Evolutionary conservation across 345 rosid genomes (phyloP), one percentile per base, ranked within the genome.

Genomic region (Excoecaria cochinchinensis): DNA sequence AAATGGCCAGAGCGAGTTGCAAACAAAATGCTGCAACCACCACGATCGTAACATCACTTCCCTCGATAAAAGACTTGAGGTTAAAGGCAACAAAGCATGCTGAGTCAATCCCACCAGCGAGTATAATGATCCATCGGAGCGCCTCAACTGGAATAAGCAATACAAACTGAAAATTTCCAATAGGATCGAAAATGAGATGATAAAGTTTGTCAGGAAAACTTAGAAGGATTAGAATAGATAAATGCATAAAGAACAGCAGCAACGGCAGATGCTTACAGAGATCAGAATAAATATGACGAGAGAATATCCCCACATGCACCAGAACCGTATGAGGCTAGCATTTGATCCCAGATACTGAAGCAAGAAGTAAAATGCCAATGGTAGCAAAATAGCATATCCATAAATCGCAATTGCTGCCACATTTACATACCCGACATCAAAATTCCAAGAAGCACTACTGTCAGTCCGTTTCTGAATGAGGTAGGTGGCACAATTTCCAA

Each of bases 281-380:
- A 82, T 80, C n/a, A 78, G 87, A 73, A 93, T 50, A 67, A 93
- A 93, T 67, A 93, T 82, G 84, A 80, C 82, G 81, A 93, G 93
- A 73, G 99, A 95, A 83, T 95, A 93, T 51, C 99, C 99, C 99
- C 99, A 91, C 87, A 95, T 81, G 88, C 99, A 90, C 97, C 97
- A 93, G 83, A 91, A 87, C 51, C 88, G 84, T 65, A 93, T 63
- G 61, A 95, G 95, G 87, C 87, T 92, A 77, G 93, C 90, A 81
- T 76, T 86, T 74, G 95, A 88, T 77, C 93, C 97, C 86, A 93
- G 84, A 76, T 95, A 95, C 57, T 78, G 83, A 58, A 93, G 90
- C 82, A 91, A 73, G 87, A 93, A 95, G 82, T 91, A 93, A 79
- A 88, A 95, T 52, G 88, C 97, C 79, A 95, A 58, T 4, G 99